phyloP scores from a whole-genome alignment of 371 early-diverging fungal genomes.

The Funneliformis caledonium region DNA sequence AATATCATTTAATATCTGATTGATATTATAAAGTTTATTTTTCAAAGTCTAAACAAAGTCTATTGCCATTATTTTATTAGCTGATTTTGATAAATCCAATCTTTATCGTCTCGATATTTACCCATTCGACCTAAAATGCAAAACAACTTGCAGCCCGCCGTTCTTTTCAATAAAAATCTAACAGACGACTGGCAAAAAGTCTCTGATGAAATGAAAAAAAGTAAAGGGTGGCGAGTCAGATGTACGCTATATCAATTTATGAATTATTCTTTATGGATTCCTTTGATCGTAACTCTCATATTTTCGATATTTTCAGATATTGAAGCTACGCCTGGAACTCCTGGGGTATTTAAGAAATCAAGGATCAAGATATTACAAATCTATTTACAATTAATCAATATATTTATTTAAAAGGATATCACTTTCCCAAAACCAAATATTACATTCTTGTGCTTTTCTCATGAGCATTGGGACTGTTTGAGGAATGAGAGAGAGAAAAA shows the following conservation, averaged over 20 bases:
- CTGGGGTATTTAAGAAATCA: constrained; percentile 13
- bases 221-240: constrained; percentile 22
- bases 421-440: constrained; percentile 37
- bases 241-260: background rate
- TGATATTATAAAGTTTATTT: too few species aligned
- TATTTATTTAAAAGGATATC: constrained; percentile 22
- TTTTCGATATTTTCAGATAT: background rate
- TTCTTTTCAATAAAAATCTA: constrained; percentile 17
- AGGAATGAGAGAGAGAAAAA: constrained; percentile 5
- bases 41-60: too few species aligned
- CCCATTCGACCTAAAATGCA: background rate
- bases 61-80: too few species aligned
- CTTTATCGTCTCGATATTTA: too few species aligned
- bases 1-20: too few species aligned
- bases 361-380: too few species aligned
- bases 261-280: background rate
- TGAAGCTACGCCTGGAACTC: constrained; percentile 27
- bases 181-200: background rate
- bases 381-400: background rate
- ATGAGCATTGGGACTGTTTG: background rate
- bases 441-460: constrained; percentile 23
- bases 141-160: background rate
- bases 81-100: too few species aligned
- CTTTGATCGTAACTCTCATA: background rate
- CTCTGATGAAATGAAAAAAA: constrained; percentile 29